Percentiles rank a stretch among this genome's conserved stretches.
phyloP scores from a whole-genome alignment of 2,329 filamentous ascomycete species.

The Xylariales sp. region DNA sequence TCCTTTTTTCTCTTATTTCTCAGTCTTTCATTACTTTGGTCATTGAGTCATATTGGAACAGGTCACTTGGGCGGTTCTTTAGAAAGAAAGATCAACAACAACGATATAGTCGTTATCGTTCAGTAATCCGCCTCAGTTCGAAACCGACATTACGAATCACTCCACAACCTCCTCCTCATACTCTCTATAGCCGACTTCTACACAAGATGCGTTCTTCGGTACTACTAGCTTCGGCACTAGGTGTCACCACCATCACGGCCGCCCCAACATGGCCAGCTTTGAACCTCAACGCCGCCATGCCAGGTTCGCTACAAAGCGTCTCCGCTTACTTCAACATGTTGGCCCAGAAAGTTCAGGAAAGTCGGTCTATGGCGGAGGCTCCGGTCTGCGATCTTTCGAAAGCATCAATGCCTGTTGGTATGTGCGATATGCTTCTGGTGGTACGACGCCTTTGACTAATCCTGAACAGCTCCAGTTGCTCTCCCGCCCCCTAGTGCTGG shows the following conservation, averaged over 20 bases:
- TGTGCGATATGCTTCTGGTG: slow-evolving; percentile 18
- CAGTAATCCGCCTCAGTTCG: too few relatives aligned
- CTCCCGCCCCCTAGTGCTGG: slow-evolving; percentile 59
- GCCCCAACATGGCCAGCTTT: slow-evolving; percentile 44
- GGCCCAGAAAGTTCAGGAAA: slow-evolving; percentile 48
- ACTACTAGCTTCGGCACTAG: slow-evolving; percentile 41
- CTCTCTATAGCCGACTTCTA: too few relatives aligned
- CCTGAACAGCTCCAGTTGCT: slow-evolving; percentile 44
- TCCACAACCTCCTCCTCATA: too few relatives aligned
- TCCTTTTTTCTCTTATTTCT: slow-evolving; percentile 16
- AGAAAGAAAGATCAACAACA: slow-evolving; percentile 13
- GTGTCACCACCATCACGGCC: slow-evolving; percentile 36
- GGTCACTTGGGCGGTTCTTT: slow-evolving; percentile 21
- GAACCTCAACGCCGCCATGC: slow-evolving; percentile 33
- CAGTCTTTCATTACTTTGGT: slow-evolving; percentile 8
- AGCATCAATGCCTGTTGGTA: slow-evolving; percentile 47
- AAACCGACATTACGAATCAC: too few relatives aligned
- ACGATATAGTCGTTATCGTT: too few relatives aligned
- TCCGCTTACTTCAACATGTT: slow-evolving; percentile 59
- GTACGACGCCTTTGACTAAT: slow-evolving; percentile 17
- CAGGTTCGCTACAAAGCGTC: slow-evolving; percentile 41
- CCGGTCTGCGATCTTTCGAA: slow-evolving; percentile 51
- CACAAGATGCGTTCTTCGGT: slow-evolving; percentile 49
- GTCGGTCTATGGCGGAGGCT: slow-evolving; percentile 34
- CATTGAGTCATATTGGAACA: slow-evolving; percentile 16